Conservation (phyloP, 163 green algal species). For the Trebouxia gelatinosa region DNA sequence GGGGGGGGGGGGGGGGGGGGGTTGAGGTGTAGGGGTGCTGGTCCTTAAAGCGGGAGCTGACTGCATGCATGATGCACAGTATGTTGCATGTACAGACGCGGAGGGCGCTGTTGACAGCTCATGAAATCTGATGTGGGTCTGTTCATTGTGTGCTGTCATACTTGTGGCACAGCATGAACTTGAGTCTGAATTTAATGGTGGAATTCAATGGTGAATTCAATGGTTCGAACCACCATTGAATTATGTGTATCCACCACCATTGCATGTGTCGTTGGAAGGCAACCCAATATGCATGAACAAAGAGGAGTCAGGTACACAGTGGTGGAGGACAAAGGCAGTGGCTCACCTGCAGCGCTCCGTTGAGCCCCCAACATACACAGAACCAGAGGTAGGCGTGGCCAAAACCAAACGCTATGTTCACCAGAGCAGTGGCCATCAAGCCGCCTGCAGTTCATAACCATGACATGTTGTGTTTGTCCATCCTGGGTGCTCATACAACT, state of each 20-base stretch:
- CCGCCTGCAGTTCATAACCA: slow-evolving; percentile 50
- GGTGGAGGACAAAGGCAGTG: background rate
- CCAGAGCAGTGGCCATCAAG: slow-evolving; percentile 81
- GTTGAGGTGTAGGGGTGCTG: background rate
- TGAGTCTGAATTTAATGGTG: no score
- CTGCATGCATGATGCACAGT: no score
- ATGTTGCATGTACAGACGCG: no score
- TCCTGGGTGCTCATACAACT: background rate
- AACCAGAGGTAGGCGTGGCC: slow-evolving; percentile 84
- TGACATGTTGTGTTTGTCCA: background rate
- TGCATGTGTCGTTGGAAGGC: no score
- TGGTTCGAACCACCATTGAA: no score
- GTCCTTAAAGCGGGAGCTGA: background rate
- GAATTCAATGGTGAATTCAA: no score
- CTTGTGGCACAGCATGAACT: no score
- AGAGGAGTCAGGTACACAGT: background rate
- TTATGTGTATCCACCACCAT: no score
- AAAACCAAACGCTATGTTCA: slow-evolving; percentile 92
- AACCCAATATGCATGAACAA: background rate
- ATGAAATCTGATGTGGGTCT: background rate
- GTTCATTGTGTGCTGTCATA: background rate
- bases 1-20: background rate
- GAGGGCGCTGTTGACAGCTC: background rate
- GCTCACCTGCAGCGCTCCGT: slow-evolving; percentile 86
- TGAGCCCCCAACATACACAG: slow-evolving; percentile 87